Base-by-base conservation (phyloP, 257 asterid genomes). In the Salvia splendens region DNA sequence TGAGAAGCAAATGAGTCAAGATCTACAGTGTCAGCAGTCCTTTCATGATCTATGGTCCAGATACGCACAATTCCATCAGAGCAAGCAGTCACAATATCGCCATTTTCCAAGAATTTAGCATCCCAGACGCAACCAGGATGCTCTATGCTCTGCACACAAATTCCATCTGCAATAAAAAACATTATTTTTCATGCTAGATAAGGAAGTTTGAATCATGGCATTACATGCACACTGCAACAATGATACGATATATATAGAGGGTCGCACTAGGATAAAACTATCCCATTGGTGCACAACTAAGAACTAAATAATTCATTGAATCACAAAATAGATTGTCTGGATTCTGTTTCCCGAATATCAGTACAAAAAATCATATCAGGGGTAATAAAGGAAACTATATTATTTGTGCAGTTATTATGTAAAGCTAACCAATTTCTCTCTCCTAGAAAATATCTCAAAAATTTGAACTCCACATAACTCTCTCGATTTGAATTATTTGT, bases 121-220 rank as follows among this genome's bases (percentile, higher is more conserved):
- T 94, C 99, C 99, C 99, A 94, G 55, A 94, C 96, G 75, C 97
- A 94, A 24, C 99, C 97, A 74, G 97, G 99, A 73, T 94, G 99
- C 74, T 88, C 97, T 78, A 94, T 84, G 81, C 86, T 91, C 78
- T 94, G 99, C 62, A 91, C 78, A 81, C 99, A 94, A 70, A 76
- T 82, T 65, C 99, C 99, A 88, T 91, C 99, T 94, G 81, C 82
- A 85, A 70, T 58, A 71, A 3, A 3, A 50, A 77, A 72, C 45
- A 67, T 46, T 61, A 46, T 40, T 67, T 70, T 38, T 58, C 77
- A 77, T 33, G 65, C 64, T 56, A 35, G 42, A 14, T 58, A 64
- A 65, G 17, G 60, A 71, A 47, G 42, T 50, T 58, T 11, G 35
- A 51, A 75, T 42, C 70, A 61, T 16, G 45, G 62, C 67, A 46